Evolutionary conservation across 306 rosid genomes (phyloP), one percentile per base, ranked within the genome.

Genomic region (Acacia acuminata): DNA sequence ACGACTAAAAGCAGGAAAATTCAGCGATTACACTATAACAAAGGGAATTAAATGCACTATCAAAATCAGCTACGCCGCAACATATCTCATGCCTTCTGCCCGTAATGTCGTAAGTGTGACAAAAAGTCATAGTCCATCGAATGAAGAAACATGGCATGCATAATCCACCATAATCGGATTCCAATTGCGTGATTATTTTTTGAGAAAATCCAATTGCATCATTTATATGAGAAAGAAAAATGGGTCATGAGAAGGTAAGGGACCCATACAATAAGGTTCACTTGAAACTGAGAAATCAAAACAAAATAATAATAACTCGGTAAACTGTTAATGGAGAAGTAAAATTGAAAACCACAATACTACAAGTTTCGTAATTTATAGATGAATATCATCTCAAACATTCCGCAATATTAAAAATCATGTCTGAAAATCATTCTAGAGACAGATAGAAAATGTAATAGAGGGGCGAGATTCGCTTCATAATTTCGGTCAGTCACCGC

Each of bases 401-500:
- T 17, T 32, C 65, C 20, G 10, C 22, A 43, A 7, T 42, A 77
- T 42, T 22, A 16, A 45, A 64, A 64, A 20, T 58, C 12, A 64
- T 19, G 22, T 63, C 51, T 51, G 30, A 47, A 19, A 64, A 72
- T n/a, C 12, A 22, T 34, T 12, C 56, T 51, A 66, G 4, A 47
- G 30, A 53, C 45, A 70, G 8, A 34, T 11, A 8, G n/a, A 55
- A 51, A 36, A 70, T 16, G 12, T 47, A 34, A 55, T 5, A 8
- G 32, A 40, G 25, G 34, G 15, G 9, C 22, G 4, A 56, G 4
- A 55, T 56, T 75, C 13, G 67, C 30, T 55, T 55, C 50, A 53
- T 42, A 38, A 30, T 16, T 51, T 34, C n/a, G 50, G 30, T 81
- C 81, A 85, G 30, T 85, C 84, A 30, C 79, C 83, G 5, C 78